Evolutionary conservation across 148 eudicot genomes (phyloP), one percentile per base, ranked within the genome.

Genomic region (Chenopodium suecicum): DNA sequence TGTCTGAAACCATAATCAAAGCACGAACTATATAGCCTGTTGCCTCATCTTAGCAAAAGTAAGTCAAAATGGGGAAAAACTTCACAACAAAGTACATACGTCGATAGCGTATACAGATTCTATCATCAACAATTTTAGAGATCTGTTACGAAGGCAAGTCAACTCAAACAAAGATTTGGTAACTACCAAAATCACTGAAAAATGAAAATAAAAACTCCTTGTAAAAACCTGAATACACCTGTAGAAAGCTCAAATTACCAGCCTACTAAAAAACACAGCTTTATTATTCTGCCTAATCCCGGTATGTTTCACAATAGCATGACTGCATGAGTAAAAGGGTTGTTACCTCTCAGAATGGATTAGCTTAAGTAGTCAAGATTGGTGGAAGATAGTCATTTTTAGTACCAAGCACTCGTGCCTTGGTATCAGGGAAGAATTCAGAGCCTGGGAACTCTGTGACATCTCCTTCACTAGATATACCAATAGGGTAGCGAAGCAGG

Each of bases 391-490:
- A 90, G 82, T 91, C 94, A 19, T 93, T 88, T 82, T 87, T 91
- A 65, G 90, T 37, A 25, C 98, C 98, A 37, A 89, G 89, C 64
- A 94, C 79, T 2, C 84, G 79, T 5, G 98, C 98, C 74, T 90
- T 91, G 7, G 97, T 94, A 78, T 94, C 97, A 0, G 97, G 98
- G 87, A 94, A 94, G 84, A 79, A 89, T 86, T 92, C 93, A 16
- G 64, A 46, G 20, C 92, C 97, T 0, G 93, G 93, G 31, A 94
- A 83, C 86, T 88, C 91, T 0, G 90, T 88, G 77, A 94, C 66
- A 22, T 85, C 81, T 11, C 98, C 98, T 2, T 92, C 94, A 32
- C 90, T 86, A 6, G 93, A 69, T 54, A 94, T 84, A 31, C 81
- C 91, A 76, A 92, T 76, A 1, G 98, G 98, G 88, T 94, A 94